Conservation (phyloP, 1,284 basidiomycete species). For the Trametes polyzona region DNA sequence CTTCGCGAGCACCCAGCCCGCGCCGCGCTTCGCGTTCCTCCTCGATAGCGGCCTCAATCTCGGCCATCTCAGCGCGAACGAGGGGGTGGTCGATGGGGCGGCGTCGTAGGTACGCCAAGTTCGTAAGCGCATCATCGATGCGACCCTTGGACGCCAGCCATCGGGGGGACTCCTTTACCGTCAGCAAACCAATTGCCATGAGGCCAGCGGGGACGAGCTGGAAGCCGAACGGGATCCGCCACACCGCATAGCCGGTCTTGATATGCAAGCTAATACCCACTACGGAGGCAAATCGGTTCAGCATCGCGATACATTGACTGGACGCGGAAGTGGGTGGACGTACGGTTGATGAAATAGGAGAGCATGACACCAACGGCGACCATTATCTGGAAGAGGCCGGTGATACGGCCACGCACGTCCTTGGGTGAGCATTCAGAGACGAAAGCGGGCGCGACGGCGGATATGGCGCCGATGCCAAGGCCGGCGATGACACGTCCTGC, state of each 20-base stretch:
- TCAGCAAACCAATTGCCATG: conserved; percentile 75
- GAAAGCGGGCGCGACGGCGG: conserved; percentile 72
- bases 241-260: conserved; percentile 51
- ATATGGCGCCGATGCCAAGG: conserved; percentile 71
- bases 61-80: conserved; percentile 57
- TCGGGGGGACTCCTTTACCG: conserved; percentile 56
- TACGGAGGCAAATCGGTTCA: conserved; percentile 29
- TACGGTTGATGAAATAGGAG: conserved; percentile 78
- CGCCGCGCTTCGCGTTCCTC: conserved; percentile 63
- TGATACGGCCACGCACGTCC: conserved; percentile 71
- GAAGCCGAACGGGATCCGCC: conserved; percentile 77
- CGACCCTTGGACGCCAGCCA: conserved; percentile 42
- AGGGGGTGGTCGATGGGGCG: conserved; percentile 48
- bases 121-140: conserved; percentile 36
- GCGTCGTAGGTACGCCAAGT: conserved; percentile 63
- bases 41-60: conserved; percentile 68
- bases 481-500: conserved; percentile 75
- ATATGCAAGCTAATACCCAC: conserved; percentile 66
- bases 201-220: conserved; percentile 81
- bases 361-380: conserved; percentile 80
- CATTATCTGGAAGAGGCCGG: conserved; percentile 83
- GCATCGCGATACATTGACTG: background rate
- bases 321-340: no score
- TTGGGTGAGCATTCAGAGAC: conserved; percentile 83
- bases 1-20: conserved; percentile 61